phyloP scores from a whole-genome alignment of 1,284 basidiomycete species.

The Flammula alnicola region DNA sequence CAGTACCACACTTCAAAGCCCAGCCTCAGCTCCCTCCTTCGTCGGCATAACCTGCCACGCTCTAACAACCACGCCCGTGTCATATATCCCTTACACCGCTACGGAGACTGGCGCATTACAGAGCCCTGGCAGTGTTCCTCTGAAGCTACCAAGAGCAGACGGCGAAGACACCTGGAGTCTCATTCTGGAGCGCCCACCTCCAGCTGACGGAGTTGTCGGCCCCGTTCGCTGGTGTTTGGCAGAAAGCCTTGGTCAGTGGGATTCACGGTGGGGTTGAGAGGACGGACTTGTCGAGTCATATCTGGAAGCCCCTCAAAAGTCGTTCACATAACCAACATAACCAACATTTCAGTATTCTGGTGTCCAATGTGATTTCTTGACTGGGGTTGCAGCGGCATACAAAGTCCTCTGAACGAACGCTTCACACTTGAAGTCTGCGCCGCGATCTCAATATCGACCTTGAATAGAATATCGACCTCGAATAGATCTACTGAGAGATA shows the following conservation, averaged over 20 bases:
- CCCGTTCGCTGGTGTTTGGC: slow-evolving; percentile 46
- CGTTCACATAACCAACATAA: too few relatives aligned
- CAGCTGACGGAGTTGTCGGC: slow-evolving; percentile 16
- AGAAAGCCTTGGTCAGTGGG: slow-evolving; percentile 53
- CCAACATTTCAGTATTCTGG: too few relatives aligned
- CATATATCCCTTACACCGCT: slow-evolving; percentile 44
- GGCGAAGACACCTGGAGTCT: slow-evolving; percentile 58
- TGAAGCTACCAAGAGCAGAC: slow-evolving; percentile 46
- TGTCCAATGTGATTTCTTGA: too few relatives aligned
- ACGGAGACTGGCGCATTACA: slow-evolving; percentile 17
- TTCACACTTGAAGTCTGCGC: too few relatives aligned
- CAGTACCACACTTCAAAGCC: slow-evolving; percentile 5
- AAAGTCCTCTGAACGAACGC: too few relatives aligned
- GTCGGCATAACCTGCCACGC: slow-evolving; percentile 38
- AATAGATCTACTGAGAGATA: too few relatives aligned
- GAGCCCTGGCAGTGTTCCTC: slow-evolving; percentile 28
- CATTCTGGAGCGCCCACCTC: slow-evolving; percentile 30
- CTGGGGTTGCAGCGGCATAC: too few relatives aligned
- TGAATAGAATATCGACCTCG: too few relatives aligned
- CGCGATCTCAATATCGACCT: too few relatives aligned
- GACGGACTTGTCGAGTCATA: too few relatives aligned
- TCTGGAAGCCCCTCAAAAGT: too few relatives aligned
- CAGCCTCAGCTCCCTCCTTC: slow-evolving; percentile 13
- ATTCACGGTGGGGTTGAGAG: slow-evolving; percentile 57
- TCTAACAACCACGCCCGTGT: slow-evolving; percentile 45